phyloP scores from a whole-genome alignment of 2,329 filamentous ascomycete genomes.

The Stemphylium lycopersici region DNA sequence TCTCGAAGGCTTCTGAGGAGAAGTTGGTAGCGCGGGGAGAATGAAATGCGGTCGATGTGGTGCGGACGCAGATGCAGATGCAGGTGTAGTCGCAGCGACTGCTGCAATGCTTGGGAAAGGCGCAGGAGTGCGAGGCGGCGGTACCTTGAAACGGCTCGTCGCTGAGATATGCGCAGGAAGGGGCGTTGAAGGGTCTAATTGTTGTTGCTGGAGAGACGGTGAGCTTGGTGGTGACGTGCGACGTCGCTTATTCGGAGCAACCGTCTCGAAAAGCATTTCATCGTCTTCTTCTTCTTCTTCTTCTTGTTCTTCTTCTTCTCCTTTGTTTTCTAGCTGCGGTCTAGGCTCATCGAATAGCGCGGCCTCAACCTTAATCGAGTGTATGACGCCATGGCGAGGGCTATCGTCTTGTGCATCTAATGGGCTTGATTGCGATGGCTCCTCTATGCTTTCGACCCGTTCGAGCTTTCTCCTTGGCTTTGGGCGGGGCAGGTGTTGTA shows the following conservation, averaged over 20 bases:
- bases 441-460: constrained; percentile 46
- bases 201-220: constrained; percentile 6
- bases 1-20: constrained; percentile 30
- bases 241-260: constrained; percentile 33
- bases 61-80: not conserved
- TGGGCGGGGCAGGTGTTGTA: constrained; percentile 19
- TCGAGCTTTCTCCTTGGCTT: constrained; percentile 27
- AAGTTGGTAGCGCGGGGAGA: constrained; percentile 40
- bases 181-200: constrained; percentile 16
- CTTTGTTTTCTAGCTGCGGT: not conserved
- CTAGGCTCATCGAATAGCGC: constrained; percentile 6
- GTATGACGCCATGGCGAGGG: constrained; percentile 11
- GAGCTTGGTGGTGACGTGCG: constrained; percentile 24
- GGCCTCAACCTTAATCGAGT: constrained; percentile 21
- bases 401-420: constrained; percentile 9
- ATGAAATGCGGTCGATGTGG: constrained; percentile 48
- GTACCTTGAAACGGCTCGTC: constrained; percentile 37
- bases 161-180: constrained; percentile 12
- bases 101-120: constrained; percentile 12
- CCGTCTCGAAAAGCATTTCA: constrained; percentile 33
- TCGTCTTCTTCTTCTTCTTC: constrained; percentile 28
- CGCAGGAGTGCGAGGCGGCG: constrained; percentile 22
- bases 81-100: constrained; percentile 1
- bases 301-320: constrained; percentile 25
- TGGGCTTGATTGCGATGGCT: constrained; percentile 31